Base-by-base conservation (phyloP, 345 rosid species). In the Eucalyptus viminalis region DNA sequence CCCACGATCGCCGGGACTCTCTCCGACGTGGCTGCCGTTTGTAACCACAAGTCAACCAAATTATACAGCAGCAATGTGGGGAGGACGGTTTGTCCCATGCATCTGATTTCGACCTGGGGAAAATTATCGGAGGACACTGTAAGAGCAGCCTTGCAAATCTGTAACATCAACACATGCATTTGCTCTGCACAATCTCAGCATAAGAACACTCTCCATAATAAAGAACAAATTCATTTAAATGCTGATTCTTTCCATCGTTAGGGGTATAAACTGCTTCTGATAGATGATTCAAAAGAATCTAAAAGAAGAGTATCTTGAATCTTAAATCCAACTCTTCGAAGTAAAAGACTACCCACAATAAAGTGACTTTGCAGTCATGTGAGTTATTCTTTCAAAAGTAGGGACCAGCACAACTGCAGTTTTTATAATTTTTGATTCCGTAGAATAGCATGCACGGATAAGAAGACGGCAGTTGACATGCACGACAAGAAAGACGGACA, bases 31-130 rank as follows among this genome's bases (percentile, higher is more conserved):
- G 97, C 88, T 16, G 93, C 90, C 54, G 91, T 93, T 89, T 91
- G 94, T 86, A 95, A 88, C 98, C 99, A 98, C 90, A 91, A 88
- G 88, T 98, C 97, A 19, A 96, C 94, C 88, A 98, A 87, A 90
- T 91, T 92, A 87, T 91, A 91, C 87, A 97, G 89, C 87, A 91
- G 93, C 92, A 93, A 86, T 12, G 95, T 91, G 16, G 99, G 97
- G 80, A 89, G 93, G 49, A 97, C 94, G 3, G 95, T 91, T 89
- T 94, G 95, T 58, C 99, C 99, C 95, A 95, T 91, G 88, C 98
- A 98, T 91, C 91, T 94, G 69, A 98, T 95, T 91, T 95, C 99
- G 80, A 97, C 93, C 99, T 96, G 93, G 85, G 85, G 47, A 76
- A 76, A 76, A 40, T 40, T 21, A 11, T 43, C 29, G 12, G 47